Conservation (phyloP, 169 alveolate species). For the Plasmodium falciparum region DNA sequence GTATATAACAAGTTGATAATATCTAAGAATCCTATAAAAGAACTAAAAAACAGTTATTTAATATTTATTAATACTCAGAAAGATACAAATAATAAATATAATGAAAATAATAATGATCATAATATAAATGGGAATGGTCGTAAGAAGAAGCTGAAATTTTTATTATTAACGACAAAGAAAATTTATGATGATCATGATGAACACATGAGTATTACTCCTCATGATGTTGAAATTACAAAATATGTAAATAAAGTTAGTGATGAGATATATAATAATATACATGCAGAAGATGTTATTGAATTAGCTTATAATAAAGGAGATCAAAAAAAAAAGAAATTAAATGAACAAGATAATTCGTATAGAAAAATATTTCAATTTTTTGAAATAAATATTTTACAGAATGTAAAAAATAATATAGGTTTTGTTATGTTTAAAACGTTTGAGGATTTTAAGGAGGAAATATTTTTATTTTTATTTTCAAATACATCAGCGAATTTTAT, state of each 20-base stretch:
- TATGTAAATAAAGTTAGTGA: constrained; percentile 39
- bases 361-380: constrained; percentile 30
- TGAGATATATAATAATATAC: neutral
- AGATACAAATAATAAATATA: neutral
- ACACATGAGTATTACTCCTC: constrained; percentile 19
- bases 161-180: constrained; percentile 33
- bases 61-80: constrained; percentile 50
- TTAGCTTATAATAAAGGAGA: constrained; percentile 49
- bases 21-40: constrained; percentile 61
- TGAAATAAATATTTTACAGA: constrained; percentile 64
- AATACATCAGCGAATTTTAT: constrained; percentile 50
- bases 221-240: constrained; percentile 29
- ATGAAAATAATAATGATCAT: neutral
- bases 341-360: constrained; percentile 43
- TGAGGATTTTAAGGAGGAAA: constrained; percentile 57
- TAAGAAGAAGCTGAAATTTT: constrained; percentile 23
- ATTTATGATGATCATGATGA: constrained; percentile 25
- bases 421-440: constrained; percentile 57
- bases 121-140: constrained; percentile 11
- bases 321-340: constrained; percentile 33
- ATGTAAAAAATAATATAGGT: constrained; percentile 44
- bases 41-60: constrained; percentile 55
- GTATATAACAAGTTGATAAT: constrained; percentile 20
- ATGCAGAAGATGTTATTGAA: constrained; percentile 66
- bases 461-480: constrained; percentile 29